Evolutionary conservation across 2,329 filamentous ascomycete genomes (phyloP).

Genomic region (Hysterium pulicare): DNA sequence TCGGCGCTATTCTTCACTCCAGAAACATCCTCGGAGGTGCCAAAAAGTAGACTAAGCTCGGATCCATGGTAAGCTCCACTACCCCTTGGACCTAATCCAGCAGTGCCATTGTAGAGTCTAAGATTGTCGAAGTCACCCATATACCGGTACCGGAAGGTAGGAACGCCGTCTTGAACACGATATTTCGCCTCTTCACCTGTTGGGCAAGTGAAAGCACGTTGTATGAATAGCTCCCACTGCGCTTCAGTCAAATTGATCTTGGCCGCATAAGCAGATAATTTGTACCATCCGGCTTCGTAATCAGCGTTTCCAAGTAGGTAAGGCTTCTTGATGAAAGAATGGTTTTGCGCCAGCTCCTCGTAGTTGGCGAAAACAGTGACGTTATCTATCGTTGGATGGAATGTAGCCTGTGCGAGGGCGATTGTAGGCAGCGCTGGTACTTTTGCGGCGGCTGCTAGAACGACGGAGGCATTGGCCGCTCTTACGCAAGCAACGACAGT

Average conservation of each 20-base stretch:
- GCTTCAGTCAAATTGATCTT: constrained; percentile 20
- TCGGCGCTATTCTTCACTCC: constrained; percentile 9
- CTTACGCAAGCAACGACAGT: constrained; percentile 41
- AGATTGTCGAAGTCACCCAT: constrained; percentile 35
- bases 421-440: constrained; percentile 24
- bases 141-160: constrained; percentile 38
- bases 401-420: constrained; percentile 19
- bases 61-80: constrained; percentile 37
- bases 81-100: constrained; percentile 22
- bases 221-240: constrained; percentile 22
- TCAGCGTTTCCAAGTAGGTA: constrained; percentile 18
- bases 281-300: constrained; percentile 26
- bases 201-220: constrained; percentile 25
- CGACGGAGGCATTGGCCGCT: constrained; percentile 17
- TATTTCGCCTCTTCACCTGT: constrained; percentile 14
- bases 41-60: constrained; percentile 35
- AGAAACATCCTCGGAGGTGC: constrained; percentile 18
- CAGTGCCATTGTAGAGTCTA: constrained; percentile 26
- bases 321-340: constrained; percentile 13
- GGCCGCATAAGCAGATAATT: constrained; percentile 20
- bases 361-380: constrained; percentile 1
- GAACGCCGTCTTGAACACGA: constrained; percentile 22
- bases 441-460: constrained; percentile 24
- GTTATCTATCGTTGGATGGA: constrained; percentile 5
- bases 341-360: background rate